Base-by-base conservation (phyloP, 805 yeast genomes). In the Candida loeiensis region DNA sequence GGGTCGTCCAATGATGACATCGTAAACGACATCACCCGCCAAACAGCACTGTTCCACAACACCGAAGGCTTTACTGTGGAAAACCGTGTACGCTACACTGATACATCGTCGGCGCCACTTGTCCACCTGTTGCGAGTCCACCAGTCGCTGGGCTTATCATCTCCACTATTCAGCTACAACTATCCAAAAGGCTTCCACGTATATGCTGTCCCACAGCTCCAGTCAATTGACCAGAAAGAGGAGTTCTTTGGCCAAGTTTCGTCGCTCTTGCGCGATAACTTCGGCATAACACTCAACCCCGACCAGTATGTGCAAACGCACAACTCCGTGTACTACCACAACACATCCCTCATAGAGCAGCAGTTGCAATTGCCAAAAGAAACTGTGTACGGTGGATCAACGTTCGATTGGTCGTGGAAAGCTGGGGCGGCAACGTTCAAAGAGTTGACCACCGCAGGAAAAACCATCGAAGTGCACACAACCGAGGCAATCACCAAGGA, bases 321-420 rank as follows among this genome's bases (percentile, higher is more conserved):
- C 43, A 62, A 63, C 34, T 48, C 71, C 6, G 51, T 63, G 19
- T 57, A 58, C 35, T 58, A 47, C 42, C 59, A 64, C 38, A 34
- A 40, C 2, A 39, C 29, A 4, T 21, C 8, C 5, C 44, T 42
- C 4, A 20, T 16, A 21, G 37, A 6, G 19, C 32, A 31, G 6
- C 16, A 35, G 11, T 21, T 33, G 27, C 15, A 14, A 14, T 16
- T 35, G 12, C 24, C 24, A 3, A 11, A 27, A 13, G 31, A 27
- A 6, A 13, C 17, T n/a, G 22, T 19, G 22, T 27, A 13, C n/a
- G 34, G 25, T 4, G 22, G 22, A 16, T 17, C 14, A 8, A 30
- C 39, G 3, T 37, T 37, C 18, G 40, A 37, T 15, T 37, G 40
- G 40, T 27, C 19, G 25, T 30, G 33, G 33, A 8, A 4, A 4